Evolutionary conservation across 176 grass and related monocot species (phyloP).

Genomic region (Themeda triandra): DNA sequence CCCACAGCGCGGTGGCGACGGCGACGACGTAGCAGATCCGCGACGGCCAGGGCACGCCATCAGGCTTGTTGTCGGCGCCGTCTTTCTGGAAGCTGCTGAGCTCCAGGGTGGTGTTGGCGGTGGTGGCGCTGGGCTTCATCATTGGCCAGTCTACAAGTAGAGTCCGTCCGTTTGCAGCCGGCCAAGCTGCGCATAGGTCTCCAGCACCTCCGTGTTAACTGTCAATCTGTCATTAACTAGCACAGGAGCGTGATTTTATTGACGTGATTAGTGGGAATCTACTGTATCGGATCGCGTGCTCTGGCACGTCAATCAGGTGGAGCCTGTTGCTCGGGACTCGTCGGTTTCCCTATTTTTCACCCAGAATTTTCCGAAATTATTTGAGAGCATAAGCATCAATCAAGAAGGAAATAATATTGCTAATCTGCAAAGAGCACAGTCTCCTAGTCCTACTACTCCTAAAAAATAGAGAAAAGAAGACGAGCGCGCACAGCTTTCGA

Average conservation of each 20-base stretch:
- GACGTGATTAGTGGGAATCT: neutral
- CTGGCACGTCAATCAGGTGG: neutral
- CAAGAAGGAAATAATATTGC: neutral
- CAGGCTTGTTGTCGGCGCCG: neutral
- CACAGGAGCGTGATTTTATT: neutral
- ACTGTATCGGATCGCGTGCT: no score
- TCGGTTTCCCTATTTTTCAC: neutral
- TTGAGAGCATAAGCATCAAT: neutral
- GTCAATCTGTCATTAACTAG: neutral
- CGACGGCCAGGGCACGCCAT: neutral
- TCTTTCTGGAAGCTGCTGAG: neutral
- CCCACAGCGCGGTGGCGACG: neutral
- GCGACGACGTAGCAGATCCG: neutral
- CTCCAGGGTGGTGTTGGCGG: neutral
- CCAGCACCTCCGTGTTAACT: neutral
- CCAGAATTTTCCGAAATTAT: neutral
- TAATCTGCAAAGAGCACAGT: no score
- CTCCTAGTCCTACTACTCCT: no score
- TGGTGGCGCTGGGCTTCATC: neutral
- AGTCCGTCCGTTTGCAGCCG: neutral
- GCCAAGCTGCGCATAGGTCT: neutral
- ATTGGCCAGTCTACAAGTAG: neutral
- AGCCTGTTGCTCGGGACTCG: neutral
- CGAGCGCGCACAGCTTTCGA: neutral
- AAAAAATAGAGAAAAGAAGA: neutral